Conservation (phyloP, 1,139 yeast genomes). For the Hyphopichia burtonii region DNA sequence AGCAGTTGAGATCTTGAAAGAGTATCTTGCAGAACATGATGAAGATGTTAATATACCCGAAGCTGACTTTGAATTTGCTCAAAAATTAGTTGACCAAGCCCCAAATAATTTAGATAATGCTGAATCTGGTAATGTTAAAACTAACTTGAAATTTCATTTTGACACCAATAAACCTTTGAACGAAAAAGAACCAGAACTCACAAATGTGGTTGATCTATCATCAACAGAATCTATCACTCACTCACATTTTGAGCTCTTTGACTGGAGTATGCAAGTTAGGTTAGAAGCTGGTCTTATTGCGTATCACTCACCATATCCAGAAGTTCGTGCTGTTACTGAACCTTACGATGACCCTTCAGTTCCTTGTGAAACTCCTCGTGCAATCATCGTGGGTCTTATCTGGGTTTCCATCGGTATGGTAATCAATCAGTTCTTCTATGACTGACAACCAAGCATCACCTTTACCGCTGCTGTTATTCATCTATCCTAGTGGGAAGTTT, state of each 20-base stretch:
- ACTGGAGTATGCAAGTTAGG: conserved; percentile 29
- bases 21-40: conserved; percentile 16
- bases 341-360: conserved; percentile 50
- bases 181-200: not conserved
- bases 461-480: conserved; percentile 19
- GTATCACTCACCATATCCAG: conserved; percentile 62
- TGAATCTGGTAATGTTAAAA: not conserved
- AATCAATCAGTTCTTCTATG: conserved; percentile 10
- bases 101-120: not conserved
- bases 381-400: conserved; percentile 48
- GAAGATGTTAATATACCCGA: conserved; percentile 21
- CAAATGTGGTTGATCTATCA: not conserved
- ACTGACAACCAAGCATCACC: conserved; percentile 10
- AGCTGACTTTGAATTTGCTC: conserved; percentile 13
- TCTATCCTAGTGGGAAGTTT: conserved; percentile 24
- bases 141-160: not conserved
- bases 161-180: not conserved
- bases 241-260: not conserved
- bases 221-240: not conserved
- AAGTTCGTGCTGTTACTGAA: conserved; percentile 58
- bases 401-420: conserved; percentile 40
- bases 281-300: conserved; percentile 47
- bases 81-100: conserved; percentile 12
- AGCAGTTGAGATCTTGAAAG: conserved; percentile 18
- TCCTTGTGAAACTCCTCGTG: conserved; percentile 56